Evolutionary conservation across 768 basidiomycete species (phyloP), one percentile per base, ranked within the genome.

Genomic region (Scleroderma bovista): DNA sequence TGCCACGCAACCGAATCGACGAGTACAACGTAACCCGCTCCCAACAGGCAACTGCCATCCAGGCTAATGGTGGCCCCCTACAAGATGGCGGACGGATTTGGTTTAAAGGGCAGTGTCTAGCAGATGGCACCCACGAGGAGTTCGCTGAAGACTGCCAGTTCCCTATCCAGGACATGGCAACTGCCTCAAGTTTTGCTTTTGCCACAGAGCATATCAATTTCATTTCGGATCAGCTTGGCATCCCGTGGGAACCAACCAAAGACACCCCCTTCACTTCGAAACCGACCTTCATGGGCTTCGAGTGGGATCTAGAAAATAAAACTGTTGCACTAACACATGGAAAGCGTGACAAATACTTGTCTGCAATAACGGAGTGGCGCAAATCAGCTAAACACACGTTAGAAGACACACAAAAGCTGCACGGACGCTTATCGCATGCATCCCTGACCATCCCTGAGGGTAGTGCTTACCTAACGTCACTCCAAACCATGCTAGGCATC

Each of bases 381-480:
- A 40, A 5, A 40, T 3, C n/a, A 40, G 3, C 12, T 1, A 4
- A 17, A 6, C 39, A 40, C 17, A 40, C 39, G 6, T 17, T 40
- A 17, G 19, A 40, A 40, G 39, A 17, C 4, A 22, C 20, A 17
- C 17, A 20, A 19, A 19, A 17, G 19, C 39, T 40, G 39, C 67
- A 73, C 41, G 69, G 76, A 0, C 73, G 75, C 40, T 62, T 77
- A 0, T 54, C 70, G 0, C 75, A 76, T 32, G 49, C 67, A 0
- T 61, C 57, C 22, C 51, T 62, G 1, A 58, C 75, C 6, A 41
- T 70, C 9, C 65, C 68, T 4, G 37, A 1, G 16, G 66, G 64
- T 29, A 62, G 70, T 6, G 69, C 75, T 10, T 72, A 70, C 55
- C 66, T 77, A 54, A 72, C 69, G 48, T 45, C 33, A 26, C 50